Percentiles rank a stretch among this genome's conserved stretches.
phyloP scores from a whole-genome alignment of 768 basidiomycete species.

The Termitomyces sp. region DNA sequence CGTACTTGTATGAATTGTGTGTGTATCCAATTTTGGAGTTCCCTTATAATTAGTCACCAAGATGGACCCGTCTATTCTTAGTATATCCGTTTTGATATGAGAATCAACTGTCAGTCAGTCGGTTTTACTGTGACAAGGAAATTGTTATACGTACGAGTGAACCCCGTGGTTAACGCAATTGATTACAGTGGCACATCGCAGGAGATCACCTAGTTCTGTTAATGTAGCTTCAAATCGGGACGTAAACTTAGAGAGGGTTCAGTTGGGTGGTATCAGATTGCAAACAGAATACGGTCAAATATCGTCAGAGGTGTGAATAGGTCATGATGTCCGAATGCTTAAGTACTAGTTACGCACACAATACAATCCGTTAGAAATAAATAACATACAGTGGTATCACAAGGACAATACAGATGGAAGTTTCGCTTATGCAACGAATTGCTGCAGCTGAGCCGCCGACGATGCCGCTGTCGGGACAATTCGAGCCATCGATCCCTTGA shows the following conservation, averaged over 20 bases:
- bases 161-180: no score
- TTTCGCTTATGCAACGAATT: slow-evolving; percentile 14
- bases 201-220: no score
- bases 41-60: not conserved
- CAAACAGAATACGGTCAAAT: not conserved
- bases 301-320: not conserved
- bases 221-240: no score
- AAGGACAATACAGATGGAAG: not conserved
- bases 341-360: not conserved
- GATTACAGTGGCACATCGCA: no score
- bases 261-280: not conserved
- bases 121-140: no score
- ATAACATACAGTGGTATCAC: not conserved
- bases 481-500: slow-evolving; percentile 52
- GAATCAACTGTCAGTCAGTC: no score
- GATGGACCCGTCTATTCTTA: not conserved
- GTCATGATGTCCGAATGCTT: not conserved
- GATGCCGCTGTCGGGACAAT: slow-evolving; percentile 27
- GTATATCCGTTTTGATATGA: not conserved
- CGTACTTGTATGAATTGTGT: not conserved
- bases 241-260: not conserved
- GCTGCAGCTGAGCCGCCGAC: slow-evolving; percentile 16
- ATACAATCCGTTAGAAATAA: not conserved
- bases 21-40: not conserved
- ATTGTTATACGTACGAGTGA: no score